Evolutionary conservation across 1,284 basidiomycete genomes (phyloP), one percentile per base, ranked within the genome.

Genomic region (Trichosporon ovoides): DNA sequence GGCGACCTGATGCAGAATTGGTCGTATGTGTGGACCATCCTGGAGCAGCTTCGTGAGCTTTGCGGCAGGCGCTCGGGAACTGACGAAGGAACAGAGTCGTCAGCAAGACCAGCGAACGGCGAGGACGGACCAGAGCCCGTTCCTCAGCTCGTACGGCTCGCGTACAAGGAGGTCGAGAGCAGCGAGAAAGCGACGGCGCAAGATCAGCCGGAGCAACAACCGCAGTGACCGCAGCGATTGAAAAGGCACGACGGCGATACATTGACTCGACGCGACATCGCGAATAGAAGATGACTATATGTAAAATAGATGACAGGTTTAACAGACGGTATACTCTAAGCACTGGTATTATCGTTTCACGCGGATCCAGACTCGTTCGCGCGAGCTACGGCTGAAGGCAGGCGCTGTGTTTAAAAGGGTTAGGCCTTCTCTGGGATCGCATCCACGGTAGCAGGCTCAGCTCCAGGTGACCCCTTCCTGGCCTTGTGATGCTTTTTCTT

Each of bases 1-100:
- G 76, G 76, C 16, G 64, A 61, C 14, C 75, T 77, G 2, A 56
- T 77, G 57, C 60, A 68, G 36, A 76, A 76, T 60, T 77, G 76
- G 76, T 69, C 73, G 34, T 75, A 77, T 59, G 71, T 77, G 13
- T 76, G 74, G 53, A 71, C 71, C 3, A 69, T 77, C 20, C 61
- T 77, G 16, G 74, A 73, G 53, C 68, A 74, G 16, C 70, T 77
- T 33, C 70, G 73, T 75, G 46, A 58, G 73, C 6, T n/a, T 7
- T 5, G n/a, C 19, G 7, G 18, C 1, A 10, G 18, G 11, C 9
- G 10, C 9, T 37, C 10, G 38, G 38, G 20, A 7, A 7, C 43
- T 46, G 7, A 43, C 28, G 6, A 7, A 9, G 18, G 19, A 31
- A 31, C 40, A 53, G 56, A 57, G 34, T 16, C 33, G 28, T 43